phyloP scores from a whole-genome alignment of 805 yeast genomes.

The Barnettozyma botsteinii region DNA sequence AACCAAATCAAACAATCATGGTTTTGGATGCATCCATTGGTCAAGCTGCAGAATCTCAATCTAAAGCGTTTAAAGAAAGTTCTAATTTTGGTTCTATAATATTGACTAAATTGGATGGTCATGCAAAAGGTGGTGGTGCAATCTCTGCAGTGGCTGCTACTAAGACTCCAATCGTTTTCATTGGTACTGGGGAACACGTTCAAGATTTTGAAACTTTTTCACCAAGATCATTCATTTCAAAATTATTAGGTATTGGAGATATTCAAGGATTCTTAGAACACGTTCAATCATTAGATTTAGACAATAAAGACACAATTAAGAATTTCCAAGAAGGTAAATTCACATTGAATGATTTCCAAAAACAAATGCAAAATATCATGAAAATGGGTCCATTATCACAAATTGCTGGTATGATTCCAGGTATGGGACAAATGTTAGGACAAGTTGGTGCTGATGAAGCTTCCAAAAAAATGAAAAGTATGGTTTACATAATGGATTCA shows the following conservation, averaged over 20 bases:
- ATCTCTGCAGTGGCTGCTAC: constrained; percentile 98
- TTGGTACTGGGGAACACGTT: constrained; percentile 98
- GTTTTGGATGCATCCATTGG: constrained; percentile 97
- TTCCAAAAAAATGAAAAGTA: constrained; percentile 70
- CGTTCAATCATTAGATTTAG: constrained; percentile 79
- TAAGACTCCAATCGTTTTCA: constrained; percentile 87
- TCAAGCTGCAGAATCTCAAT: constrained; percentile 96
- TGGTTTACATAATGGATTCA: constrained; percentile 91
- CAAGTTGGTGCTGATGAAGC: constrained; percentile 93
- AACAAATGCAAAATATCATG: constrained; percentile 90
- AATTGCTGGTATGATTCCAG: constrained; percentile 93
- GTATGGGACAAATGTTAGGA: constrained; percentile 77
- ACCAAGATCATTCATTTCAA: constrained; percentile 85
- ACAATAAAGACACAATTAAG: constrained; percentile 85
- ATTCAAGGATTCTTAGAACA: constrained; percentile 92
- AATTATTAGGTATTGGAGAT: constrained; percentile 91
- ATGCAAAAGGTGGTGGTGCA: constrained; percentile 99
- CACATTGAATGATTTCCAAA: constrained; percentile 84
- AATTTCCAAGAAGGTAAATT: constrained; percentile 93
- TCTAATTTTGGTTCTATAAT: constrained; percentile 93
- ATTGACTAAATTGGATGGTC: constrained; percentile 96
- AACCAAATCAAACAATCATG: constrained; percentile 96
- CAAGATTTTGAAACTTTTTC: constrained; percentile 88
- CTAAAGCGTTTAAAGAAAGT: constrained; percentile 88
- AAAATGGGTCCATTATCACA: constrained; percentile 96